phyloP scores from a whole-genome alignment of 371 early-diverging fungal genomes.

The Apophysomyces variabilis region DNA sequence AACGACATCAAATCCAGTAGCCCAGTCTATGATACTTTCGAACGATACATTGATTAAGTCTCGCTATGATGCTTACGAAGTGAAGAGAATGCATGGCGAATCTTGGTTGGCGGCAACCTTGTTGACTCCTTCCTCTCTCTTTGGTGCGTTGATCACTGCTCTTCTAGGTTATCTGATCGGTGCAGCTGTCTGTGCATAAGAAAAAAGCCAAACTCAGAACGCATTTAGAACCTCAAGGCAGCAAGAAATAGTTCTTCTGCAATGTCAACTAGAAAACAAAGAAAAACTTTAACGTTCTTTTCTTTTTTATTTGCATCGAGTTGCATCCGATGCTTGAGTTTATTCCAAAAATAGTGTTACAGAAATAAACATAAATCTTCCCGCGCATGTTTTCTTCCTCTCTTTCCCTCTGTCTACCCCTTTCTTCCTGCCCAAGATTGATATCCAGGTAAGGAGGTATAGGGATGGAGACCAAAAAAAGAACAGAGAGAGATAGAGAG shows the following conservation, averaged over 20 bases:
- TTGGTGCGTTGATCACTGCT: slow-evolving; percentile 5
- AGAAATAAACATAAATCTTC: background rate
- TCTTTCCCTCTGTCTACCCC: no score
- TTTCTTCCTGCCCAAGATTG: no score
- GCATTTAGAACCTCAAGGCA: no score
- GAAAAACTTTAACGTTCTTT: background rate
- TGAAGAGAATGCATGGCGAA: background rate
- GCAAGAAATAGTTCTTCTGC: no score
- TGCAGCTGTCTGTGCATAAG: slow-evolving; percentile 1
- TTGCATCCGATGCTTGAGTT: background rate
- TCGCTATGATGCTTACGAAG: background rate
- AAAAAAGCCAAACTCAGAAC: background rate
- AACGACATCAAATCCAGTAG: background rate
- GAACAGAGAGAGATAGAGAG: no score
- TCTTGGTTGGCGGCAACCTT: slow-evolving; percentile 1
- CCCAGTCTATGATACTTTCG: background rate
- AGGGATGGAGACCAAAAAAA: no score
- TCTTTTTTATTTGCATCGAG: background rate
- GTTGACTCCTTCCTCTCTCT: slow-evolving; percentile 1
- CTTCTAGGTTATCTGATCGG: slow-evolving; percentile 3
- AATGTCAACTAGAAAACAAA: background rate
- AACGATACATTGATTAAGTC: background rate
- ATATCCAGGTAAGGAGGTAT: no score
- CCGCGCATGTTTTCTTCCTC: no score
- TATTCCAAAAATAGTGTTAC: background rate